Evolutionary conservation across 139 green algal species (phyloP), one percentile per base, ranked within the genome.

Genomic region (Nannochloris sp.): DNA sequence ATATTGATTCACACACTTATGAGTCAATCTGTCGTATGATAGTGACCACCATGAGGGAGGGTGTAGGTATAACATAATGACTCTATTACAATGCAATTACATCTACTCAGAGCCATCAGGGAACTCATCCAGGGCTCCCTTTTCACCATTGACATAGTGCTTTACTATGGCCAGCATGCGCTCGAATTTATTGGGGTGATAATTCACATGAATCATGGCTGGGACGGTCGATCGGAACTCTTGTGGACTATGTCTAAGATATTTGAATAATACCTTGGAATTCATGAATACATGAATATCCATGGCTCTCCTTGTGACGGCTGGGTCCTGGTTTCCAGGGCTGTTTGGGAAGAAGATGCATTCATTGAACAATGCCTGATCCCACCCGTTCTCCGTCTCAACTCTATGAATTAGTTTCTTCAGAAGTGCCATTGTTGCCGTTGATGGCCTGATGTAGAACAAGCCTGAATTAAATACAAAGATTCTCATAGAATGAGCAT

Each of bases 401-500:
- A 82, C 62, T 1, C 77, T 69, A 44, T 79, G 53, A 13, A 76
- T 70, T 37, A 89, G 73, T 31, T 75, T 70, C 50, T 87, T 74
- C 69, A 90, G 75, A 14, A 89, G 69, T 13, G 68, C 56, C 2
- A 84, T 65, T 5, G 81, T 57, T 11, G 75, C 74, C 3, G 31
- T 33, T 17, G 76, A 84, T n/a, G 76, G 66, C 31, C 70, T 63
- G 5, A 88, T 69, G 68, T 86, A 89, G 66, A 87, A 92, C 29
- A 88, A 69, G 6, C 85, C 85, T 6, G 59, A 73, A 77, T 91
- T 90, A 55, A 91, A 70, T 29, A 82, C 81, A 67, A 91, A 91
- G 16, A 89, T 71, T 48, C 82, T 78, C 80, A 91, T 89, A 44
- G 82, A 87, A 78, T 90, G 85, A 6, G 84, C 82, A 61, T 87